Percentiles rank a stretch among this genome's conserved stretches.
These are phyloP conservation scores for Fusarium sp. DNA, from an alignment of 2,329 filamentous ascomycete genomes.

Conservation along the genomic window DNA sequence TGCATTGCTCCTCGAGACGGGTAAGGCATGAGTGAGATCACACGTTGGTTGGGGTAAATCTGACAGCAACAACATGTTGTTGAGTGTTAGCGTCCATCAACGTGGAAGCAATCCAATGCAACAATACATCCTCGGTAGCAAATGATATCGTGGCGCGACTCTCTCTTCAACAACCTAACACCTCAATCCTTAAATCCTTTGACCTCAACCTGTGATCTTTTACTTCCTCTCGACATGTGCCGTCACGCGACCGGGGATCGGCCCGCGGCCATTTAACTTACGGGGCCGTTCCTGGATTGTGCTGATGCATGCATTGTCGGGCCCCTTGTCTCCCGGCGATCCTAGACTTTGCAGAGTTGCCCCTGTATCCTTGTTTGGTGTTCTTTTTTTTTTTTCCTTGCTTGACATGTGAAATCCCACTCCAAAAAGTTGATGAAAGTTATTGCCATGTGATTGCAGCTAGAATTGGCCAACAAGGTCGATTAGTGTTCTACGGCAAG, in stretches of 20 bases:
- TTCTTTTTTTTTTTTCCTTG: background rate
- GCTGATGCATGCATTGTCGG: constrained; percentile 39
- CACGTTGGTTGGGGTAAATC: constrained; percentile 43
- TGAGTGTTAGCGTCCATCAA: constrained; percentile 40
- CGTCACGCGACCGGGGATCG: constrained; percentile 43
- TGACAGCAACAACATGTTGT: constrained; percentile 32
- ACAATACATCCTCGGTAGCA: constrained; percentile 32
- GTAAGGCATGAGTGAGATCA: constrained; percentile 29
- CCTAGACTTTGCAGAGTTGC: constrained; percentile 25
- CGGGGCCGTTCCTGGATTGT: constrained; percentile 45
- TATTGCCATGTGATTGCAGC: constrained; percentile 10
- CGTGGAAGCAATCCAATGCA: constrained; percentile 13
- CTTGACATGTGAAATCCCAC: constrained; percentile 44
- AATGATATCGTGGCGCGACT: constrained; percentile 12
- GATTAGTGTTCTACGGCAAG: background rate
- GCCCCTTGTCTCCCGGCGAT: constrained; percentile 34
- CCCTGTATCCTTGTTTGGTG: constrained; percentile 39
- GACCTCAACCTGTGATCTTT: constrained; percentile 8
- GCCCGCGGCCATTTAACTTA: constrained; percentile 35
- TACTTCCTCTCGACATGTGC: constrained; percentile 28
- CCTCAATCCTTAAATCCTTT: constrained; percentile 13
- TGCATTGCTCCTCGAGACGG: background rate
- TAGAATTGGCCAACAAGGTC: background rate
- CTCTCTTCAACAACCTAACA: background rate
- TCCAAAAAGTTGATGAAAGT: constrained; percentile 8